Conservation (phyloP, 768 basidiomycete species). For the Gymnopilus dilepis region DNA sequence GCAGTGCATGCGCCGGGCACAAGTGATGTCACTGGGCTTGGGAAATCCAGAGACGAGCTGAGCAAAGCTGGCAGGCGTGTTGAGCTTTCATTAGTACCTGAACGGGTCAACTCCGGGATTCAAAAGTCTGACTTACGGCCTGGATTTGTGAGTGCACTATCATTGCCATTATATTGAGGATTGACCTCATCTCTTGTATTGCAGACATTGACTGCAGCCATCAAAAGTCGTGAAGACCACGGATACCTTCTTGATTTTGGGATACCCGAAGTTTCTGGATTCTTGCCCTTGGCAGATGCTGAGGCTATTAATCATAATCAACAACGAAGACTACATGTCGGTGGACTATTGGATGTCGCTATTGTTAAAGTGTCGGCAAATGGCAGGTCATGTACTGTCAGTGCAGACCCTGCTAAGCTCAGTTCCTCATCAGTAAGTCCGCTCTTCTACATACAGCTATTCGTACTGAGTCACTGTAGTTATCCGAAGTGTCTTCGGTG, state of each 20-base stretch:
- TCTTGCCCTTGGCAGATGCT: constrained; percentile 80
- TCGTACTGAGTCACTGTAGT: constrained; percentile 38
- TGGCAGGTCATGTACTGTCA: constrained; percentile 79
- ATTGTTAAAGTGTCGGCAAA: constrained; percentile 74
- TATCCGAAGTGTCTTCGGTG: constrained; percentile 79
- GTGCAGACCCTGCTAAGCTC: constrained; percentile 53
- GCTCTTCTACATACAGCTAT: neutral
- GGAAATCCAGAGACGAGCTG: constrained; percentile 70
- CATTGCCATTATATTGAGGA: constrained; percentile 9
- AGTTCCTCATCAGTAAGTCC: constrained; percentile 59
- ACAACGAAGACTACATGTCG: constrained; percentile 51
- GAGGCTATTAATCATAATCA: constrained; percentile 40
- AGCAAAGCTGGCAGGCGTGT: constrained; percentile 75
- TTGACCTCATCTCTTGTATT: constrained; percentile 9
- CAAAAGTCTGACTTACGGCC: constrained; percentile 74
- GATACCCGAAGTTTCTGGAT: constrained; percentile 77
- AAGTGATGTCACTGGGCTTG: constrained; percentile 58
- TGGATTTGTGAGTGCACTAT: constrained; percentile 68
- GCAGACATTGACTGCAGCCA: constrained; percentile 76
- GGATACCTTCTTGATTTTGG: constrained; percentile 92
- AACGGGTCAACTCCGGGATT: constrained; percentile 83
- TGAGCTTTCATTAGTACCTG: constrained; percentile 84
- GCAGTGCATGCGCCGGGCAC: constrained; percentile 71
- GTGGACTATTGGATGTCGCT: constrained; percentile 70
- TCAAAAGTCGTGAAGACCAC: constrained; percentile 91